These are phyloP conservation scores for Phallus indusiatus DNA, from an alignment of 768 basidiomycete genomes.

Conservation along the genomic window DNA sequence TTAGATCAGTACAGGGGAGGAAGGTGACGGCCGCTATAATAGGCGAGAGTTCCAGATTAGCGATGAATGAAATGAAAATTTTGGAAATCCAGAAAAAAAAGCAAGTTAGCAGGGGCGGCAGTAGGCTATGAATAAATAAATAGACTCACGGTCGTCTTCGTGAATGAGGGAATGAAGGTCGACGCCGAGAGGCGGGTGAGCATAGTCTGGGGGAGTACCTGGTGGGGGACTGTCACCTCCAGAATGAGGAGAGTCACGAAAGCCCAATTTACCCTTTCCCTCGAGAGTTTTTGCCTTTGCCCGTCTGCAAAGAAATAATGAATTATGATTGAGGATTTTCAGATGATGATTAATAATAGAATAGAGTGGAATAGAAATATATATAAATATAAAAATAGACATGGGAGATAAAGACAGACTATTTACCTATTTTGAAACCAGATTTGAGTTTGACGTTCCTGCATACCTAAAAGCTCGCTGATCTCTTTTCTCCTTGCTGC, in stretches of 20 bases:
- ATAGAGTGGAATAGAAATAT: not conserved
- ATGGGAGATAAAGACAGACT: not conserved
- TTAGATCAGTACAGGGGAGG: slow-evolving; percentile 66
- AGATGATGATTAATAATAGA: not conserved
- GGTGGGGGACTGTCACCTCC: slow-evolving; percentile 24
- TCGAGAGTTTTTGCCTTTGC: slow-evolving; percentile 74
- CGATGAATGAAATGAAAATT: not conserved
- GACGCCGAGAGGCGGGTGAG: slow-evolving; percentile 36
- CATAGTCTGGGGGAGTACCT: slow-evolving; percentile 41
- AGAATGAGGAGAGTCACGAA: slow-evolving; percentile 16
- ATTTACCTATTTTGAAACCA: slow-evolving; percentile 82
- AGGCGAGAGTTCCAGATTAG: not conserved
- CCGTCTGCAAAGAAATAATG: slow-evolving; percentile 35
- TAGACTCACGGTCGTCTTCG: slow-evolving; percentile 62
- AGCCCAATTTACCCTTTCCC: slow-evolving; percentile 29
- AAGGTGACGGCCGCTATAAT: slow-evolving; percentile 52
- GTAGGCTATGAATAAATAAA: not conserved
- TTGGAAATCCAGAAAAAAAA: not conserved
- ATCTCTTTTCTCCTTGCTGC: slow-evolving; percentile 65
- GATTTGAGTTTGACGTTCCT: slow-evolving; percentile 81
- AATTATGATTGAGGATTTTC: not conserved
- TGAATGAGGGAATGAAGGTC: slow-evolving; percentile 60
- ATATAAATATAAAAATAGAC: slow-evolving; percentile 3
- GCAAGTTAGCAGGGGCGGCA: not conserved
- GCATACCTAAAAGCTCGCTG: slow-evolving; percentile 65